These are phyloP conservation scores for Penicillium sp. DNA, from an alignment of 2,329 filamentous ascomycete species.

Conservation along the genomic window DNA sequence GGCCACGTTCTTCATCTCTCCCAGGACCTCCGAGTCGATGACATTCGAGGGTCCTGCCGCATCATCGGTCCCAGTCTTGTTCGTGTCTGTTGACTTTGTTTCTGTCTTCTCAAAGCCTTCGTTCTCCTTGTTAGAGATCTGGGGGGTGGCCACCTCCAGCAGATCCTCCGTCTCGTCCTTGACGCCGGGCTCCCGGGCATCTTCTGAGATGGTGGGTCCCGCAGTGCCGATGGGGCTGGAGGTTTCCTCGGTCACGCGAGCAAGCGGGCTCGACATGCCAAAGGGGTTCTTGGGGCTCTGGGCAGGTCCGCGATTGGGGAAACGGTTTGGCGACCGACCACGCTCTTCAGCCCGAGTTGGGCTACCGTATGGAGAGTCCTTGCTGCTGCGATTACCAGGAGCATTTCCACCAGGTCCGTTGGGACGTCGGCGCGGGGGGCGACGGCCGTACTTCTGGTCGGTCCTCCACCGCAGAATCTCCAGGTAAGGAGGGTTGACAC, in stretches of 20 bases:
- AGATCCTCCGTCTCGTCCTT: slow-evolving; percentile 37
- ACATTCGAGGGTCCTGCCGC: slow-evolving; percentile 28
- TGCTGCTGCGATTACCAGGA: slow-evolving; percentile 45
- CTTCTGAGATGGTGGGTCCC: slow-evolving; percentile 35
- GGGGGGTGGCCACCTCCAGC: slow-evolving; percentile 41
- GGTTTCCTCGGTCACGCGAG: slow-evolving; percentile 47
- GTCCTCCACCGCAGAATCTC: slow-evolving; percentile 93
- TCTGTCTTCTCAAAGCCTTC: slow-evolving; percentile 25
- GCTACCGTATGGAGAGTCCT: slow-evolving; percentile 54
- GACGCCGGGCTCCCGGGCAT: slow-evolving; percentile 30
- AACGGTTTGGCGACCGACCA: slow-evolving; percentile 49
- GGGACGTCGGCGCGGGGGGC: slow-evolving; percentile 50
- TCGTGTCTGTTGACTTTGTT: slow-evolving; percentile 24
- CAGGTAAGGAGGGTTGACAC: slow-evolving; percentile 88
- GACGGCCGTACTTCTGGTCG: slow-evolving; percentile 86
- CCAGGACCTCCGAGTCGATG: slow-evolving; percentile 41
- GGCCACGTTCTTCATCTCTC: slow-evolving; percentile 49
- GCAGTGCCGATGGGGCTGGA: slow-evolving; percentile 36
- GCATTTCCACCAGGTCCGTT: slow-evolving; percentile 55
- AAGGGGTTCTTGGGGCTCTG: slow-evolving; percentile 46
- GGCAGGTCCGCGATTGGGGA: slow-evolving; percentile 42
- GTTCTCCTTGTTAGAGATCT: slow-evolving; percentile 36
- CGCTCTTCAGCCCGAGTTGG: slow-evolving; percentile 47
- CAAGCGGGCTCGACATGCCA: slow-evolving; percentile 46
- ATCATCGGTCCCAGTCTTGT: slow-evolving; percentile 31